These are phyloP conservation scores for Erysiphe pulchra DNA, from an alignment of 2,329 filamentous ascomycete genomes.

Conservation along the genomic window DNA sequence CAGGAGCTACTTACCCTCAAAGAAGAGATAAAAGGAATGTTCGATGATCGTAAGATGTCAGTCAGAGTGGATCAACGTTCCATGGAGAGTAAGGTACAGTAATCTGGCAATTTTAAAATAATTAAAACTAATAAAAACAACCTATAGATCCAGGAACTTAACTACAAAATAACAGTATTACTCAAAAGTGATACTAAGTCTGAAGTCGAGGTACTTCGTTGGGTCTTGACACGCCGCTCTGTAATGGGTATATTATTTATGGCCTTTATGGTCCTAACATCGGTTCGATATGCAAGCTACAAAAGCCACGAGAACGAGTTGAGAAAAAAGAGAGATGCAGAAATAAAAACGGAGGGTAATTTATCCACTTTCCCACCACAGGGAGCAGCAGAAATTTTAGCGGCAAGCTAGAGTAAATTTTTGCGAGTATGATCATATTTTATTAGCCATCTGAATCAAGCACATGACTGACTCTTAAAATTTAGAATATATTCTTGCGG, in stretches of 20 bases:
- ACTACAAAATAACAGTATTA: constrained; percentile 82
- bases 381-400: too few species aligned
- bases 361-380: too few species aligned
- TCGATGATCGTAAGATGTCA: constrained; percentile 85
- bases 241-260: constrained; percentile 40
- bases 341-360: too few species aligned
- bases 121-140: not conserved
- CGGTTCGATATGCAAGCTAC: constrained; percentile 33
- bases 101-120: not conserved
- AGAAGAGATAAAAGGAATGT: constrained; percentile 84
- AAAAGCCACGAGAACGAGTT: constrained; percentile 13
- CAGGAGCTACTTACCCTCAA: constrained; percentile 64
- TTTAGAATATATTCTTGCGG: too few species aligned
- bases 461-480: too few species aligned
- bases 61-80: constrained; percentile 69
- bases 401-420: too few species aligned
- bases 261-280: constrained; percentile 32
- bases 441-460: too few species aligned
- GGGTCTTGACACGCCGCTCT: constrained; percentile 47
- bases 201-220: constrained; percentile 73
- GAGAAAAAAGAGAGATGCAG: constrained; percentile 7
- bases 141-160: constrained; percentile 61
- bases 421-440: too few species aligned
- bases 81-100: constrained; percentile 50
- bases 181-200: constrained; percentile 78